Evolutionary conservation across 2,329 filamentous ascomycete species (phyloP).

Genomic region (Penicillium sp.): DNA sequence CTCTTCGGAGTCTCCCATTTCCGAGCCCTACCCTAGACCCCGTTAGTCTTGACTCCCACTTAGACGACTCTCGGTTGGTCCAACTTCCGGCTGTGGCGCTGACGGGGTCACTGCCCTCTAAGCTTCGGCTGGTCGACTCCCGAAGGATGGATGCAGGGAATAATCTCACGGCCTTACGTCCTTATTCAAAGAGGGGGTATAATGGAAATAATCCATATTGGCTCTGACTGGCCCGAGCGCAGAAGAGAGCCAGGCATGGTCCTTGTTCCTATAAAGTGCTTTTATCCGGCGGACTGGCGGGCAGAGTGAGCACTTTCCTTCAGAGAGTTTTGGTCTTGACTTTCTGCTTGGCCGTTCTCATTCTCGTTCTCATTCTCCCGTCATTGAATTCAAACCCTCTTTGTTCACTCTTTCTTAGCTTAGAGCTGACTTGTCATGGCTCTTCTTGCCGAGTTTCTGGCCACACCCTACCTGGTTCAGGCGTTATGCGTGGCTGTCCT

Average conservation of each 20-base stretch:
- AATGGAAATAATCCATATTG: neutral
- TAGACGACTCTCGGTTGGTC: neutral
- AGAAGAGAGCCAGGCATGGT: neutral
- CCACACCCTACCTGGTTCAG: constrained; percentile 33
- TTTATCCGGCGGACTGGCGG: neutral
- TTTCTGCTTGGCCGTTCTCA: neutral
- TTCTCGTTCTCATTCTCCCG: neutral
- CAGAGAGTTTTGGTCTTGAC: neutral
- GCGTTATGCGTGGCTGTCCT: constrained; percentile 30
- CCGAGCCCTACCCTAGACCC: neutral
- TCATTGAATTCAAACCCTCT: neutral
- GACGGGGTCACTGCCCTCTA: neutral
- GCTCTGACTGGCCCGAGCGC: neutral
- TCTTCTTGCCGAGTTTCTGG: constrained; percentile 31
- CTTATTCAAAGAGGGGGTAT: neutral
- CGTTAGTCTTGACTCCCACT: neutral
- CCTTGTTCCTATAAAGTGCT: neutral
- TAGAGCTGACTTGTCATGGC: constrained; percentile 28
- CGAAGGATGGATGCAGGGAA: neutral
- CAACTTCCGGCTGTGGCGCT: constrained; percentile 13
- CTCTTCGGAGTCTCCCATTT: constrained; percentile 5
- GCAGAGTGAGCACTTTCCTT: neutral
- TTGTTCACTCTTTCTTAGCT: neutral
- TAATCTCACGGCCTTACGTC: neutral
- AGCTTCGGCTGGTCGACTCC: neutral